Evolutionary conservation across 2,329 filamentous ascomycete genomes (phyloP).

Genomic region (Exophiala sideris): DNA sequence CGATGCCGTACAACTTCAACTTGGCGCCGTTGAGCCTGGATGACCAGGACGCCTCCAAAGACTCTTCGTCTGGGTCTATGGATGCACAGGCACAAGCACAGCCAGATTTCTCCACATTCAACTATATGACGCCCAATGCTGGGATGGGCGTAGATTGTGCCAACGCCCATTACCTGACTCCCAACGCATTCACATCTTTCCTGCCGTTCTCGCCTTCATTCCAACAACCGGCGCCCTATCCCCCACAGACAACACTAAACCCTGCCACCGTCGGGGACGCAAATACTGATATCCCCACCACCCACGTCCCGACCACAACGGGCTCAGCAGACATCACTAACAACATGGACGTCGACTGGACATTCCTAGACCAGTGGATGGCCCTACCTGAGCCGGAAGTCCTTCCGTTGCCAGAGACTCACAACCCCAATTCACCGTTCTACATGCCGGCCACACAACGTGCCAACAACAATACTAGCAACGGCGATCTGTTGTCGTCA

Average conservation of each 20-base stretch:
- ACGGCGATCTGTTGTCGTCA: background rate
- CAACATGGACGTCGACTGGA: conserved; percentile 18
- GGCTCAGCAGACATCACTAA: background rate
- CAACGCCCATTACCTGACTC: background rate
- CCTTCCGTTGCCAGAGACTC: conserved; percentile 1
- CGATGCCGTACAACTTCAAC: conserved; percentile 10
- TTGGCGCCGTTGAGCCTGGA: conserved; percentile 2
- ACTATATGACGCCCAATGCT: no score
- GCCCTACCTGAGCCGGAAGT: conserved; percentile 9
- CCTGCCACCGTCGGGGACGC: background rate
- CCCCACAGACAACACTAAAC: background rate
- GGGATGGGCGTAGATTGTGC: background rate
- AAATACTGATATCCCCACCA: background rate
- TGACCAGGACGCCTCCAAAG: background rate
- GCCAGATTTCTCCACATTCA: no score
- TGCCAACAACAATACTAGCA: background rate
- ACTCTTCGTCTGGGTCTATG: background rate
- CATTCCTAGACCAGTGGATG: conserved; percentile 23
- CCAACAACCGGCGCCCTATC: background rate
- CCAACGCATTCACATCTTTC: conserved; percentile 6
- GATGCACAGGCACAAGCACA: no score
- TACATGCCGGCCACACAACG: background rate
- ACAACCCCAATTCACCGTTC: background rate
- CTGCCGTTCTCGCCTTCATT: conserved; percentile 7
- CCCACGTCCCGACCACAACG: background rate